Conservation (phyloP, 371 early-diverging fungal species). For the Syncephalis fuscata region DNA sequence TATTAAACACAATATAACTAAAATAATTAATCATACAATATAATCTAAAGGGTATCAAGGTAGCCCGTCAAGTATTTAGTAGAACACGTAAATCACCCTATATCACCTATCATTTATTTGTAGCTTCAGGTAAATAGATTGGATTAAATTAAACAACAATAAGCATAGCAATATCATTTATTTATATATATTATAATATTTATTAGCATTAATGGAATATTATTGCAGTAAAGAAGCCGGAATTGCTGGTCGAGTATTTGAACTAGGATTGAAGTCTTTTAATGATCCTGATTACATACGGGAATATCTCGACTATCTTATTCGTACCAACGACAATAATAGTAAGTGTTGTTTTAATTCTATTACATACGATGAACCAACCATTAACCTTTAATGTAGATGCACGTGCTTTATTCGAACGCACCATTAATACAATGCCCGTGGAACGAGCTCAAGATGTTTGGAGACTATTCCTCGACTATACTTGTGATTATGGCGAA, state of each 20-base stretch:
- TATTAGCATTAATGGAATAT: conserved; percentile 80
- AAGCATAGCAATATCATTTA: not conserved
- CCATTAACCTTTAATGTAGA: conserved; percentile 20
- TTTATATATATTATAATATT: not conserved
- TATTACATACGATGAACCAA: not conserved
- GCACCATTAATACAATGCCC: conserved; percentile 54
- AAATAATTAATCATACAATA: not conserved
- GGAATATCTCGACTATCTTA: conserved; percentile 73
- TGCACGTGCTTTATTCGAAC: conserved; percentile 77
- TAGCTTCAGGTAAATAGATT: conserved; percentile 38
- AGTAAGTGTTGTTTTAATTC: conserved; percentile 33
- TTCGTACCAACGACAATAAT: conserved; percentile 78
- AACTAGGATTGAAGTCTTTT: conserved; percentile 67
- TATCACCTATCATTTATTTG: conserved; percentile 72
- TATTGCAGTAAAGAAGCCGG: conserved; percentile 68
- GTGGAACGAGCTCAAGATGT: conserved; percentile 47
- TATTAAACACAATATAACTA: not conserved
- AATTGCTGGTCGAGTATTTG: conserved; percentile 85
- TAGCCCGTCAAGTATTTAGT: conserved; percentile 61
- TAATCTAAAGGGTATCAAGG: conserved; percentile 33
- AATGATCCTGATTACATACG: conserved; percentile 54
- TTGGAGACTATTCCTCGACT: conserved; percentile 68
- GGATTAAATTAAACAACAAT: no score
- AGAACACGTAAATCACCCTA: conserved; percentile 58
- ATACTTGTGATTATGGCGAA: conserved; percentile 81